Base-by-base conservation (phyloP, 495 filamentous ascomycete species). In the Penicillium herquei region DNA sequence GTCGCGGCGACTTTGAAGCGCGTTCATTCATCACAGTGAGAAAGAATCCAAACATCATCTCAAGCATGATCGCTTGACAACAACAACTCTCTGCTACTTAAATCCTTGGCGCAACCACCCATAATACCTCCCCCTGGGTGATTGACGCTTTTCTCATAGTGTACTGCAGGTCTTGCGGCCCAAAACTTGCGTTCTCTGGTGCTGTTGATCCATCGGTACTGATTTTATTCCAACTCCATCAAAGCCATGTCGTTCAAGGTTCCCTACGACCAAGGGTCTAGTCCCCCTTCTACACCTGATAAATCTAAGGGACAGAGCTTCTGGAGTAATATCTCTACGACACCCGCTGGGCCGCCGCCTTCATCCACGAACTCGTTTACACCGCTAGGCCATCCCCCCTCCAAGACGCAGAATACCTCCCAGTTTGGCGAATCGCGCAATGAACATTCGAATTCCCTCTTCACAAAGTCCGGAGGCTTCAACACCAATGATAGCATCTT, bases 291-390 rank as follows among this genome's bases (percentile, higher is more conserved):
- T 39, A 79, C 76, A 0, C 76, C 76, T 10, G 71, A 68, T n/a
- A 77, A 75, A 59, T 65, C 59, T 13, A 73, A 74, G 54, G 63
- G 63, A 18, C 73, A 71, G 46, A 72, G 70, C 49, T 59, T 74
- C 13, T 70, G 75, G 53, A 69, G 71, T 51, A 71, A 85, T 64
- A 78, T 84, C 33, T 92, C 91, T 0, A 92, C 87, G 1, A 93
- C 91, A 17, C 91, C 91, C 42, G 84, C 85, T 26, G 89, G 85
- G 9, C 84, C 81, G 45, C 90, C 91, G 12, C 89, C 89, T 18
- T 84, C 83, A 3, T 83, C 82, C 35, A 72, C 80, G 9, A 76
- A 77, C 17, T 91, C 89, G 32, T 91, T 91, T 68, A 90, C 87
- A 30, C 89, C 90, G 10, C 83, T 80, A 54, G 88, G 86, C 32